These are phyloP conservation scores for Candida anglica DNA, from an alignment of 805 yeast genomes.

Conservation along the genomic window DNA sequence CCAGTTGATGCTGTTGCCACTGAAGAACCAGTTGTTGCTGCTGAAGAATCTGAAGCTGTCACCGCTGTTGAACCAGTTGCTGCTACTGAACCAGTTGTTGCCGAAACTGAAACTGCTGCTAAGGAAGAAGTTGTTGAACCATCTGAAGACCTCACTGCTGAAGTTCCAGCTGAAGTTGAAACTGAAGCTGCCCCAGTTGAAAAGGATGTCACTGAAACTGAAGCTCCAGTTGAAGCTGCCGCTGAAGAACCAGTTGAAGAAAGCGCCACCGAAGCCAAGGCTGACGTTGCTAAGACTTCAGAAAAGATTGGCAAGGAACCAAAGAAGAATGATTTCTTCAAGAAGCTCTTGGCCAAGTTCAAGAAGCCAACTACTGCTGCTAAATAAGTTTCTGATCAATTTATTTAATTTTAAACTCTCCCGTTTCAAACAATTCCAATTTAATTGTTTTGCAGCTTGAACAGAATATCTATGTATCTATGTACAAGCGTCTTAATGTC, in stretches of 20 bases:
- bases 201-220: slow-evolving; percentile 6
- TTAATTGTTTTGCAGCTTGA: too few relatives aligned
- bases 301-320: slow-evolving; percentile 26
- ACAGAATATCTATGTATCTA: too few relatives aligned
- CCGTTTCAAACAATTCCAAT: too few relatives aligned
- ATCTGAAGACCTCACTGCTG: slow-evolving; percentile 6
- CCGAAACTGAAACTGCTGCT: slow-evolving; percentile 4
- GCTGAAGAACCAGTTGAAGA: slow-evolving; percentile 6
- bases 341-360: slow-evolving; percentile 32
- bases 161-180: slow-evolving; percentile 6
- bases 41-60: slow-evolving; percentile 5
- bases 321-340: slow-evolving; percentile 36
- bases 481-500: too few relatives aligned
- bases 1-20: slow-evolving; percentile 5
- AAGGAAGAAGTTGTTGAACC: slow-evolving; percentile 6
- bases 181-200: slow-evolving; percentile 6
- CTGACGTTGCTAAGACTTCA: slow-evolving; percentile 12
- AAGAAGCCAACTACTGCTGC: slow-evolving; percentile 13
- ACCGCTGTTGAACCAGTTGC: slow-evolving; percentile 4
- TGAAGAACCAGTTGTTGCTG: slow-evolving; percentile 5
- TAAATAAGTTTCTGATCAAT: slow-evolving; percentile 1
- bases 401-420: too few relatives aligned
- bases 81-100: slow-evolving; percentile 3
- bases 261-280: slow-evolving; percentile 7
- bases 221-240: slow-evolving; percentile 5